Evolutionary conservation across 768 basidiomycete genomes (phyloP).

Genomic region (Cantharellus anzutake): DNA sequence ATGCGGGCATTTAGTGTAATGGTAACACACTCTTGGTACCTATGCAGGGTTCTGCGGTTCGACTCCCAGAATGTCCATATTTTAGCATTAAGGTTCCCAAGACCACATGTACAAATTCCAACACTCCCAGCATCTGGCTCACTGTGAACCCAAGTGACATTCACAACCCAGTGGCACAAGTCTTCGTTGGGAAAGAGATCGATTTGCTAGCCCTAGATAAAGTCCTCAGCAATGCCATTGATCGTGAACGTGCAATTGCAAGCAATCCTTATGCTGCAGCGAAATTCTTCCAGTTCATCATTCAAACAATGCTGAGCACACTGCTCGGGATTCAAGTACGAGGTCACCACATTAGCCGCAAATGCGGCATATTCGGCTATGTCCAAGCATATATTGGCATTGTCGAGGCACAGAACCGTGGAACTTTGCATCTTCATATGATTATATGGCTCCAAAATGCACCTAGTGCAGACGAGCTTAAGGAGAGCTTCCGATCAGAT

Average conservation of each 20-base stretch:
- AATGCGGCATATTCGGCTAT: conserved; percentile 19
- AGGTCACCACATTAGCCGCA: not conserved
- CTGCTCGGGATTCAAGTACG: conserved; percentile 19
- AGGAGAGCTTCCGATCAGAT: not conserved
- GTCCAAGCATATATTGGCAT: conserved; percentile 24
- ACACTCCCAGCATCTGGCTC: conserved; percentile 25
- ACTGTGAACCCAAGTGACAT: conserved; percentile 26
- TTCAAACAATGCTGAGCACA: conserved; percentile 16
- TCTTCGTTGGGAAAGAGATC: conserved; percentile 25
- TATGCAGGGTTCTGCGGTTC: too few relatives aligned
- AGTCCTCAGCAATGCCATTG: conserved; percentile 3
- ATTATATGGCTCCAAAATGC: conserved; percentile 22
- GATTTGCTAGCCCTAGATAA: conserved; percentile 22
- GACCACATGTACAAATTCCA: too few relatives aligned
- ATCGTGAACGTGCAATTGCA: conserved; percentile 17
- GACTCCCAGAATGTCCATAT: too few relatives aligned
- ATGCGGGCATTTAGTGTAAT: too few relatives aligned
- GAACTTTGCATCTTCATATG: conserved; percentile 25
- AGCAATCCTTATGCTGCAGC: conserved; percentile 25
- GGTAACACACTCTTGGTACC: too few relatives aligned
- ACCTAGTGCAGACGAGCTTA: conserved; percentile 18
- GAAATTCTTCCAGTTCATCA: conserved; percentile 23
- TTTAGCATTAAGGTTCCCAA: too few relatives aligned
- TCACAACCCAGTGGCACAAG: conserved; percentile 26
- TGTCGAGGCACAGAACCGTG: conserved; percentile 23